Evolutionary conservation across 805 yeast genomes (phyloP), one percentile per base, ranked within the genome.

Genomic region (Zygosaccharomyces bisporus): DNA sequence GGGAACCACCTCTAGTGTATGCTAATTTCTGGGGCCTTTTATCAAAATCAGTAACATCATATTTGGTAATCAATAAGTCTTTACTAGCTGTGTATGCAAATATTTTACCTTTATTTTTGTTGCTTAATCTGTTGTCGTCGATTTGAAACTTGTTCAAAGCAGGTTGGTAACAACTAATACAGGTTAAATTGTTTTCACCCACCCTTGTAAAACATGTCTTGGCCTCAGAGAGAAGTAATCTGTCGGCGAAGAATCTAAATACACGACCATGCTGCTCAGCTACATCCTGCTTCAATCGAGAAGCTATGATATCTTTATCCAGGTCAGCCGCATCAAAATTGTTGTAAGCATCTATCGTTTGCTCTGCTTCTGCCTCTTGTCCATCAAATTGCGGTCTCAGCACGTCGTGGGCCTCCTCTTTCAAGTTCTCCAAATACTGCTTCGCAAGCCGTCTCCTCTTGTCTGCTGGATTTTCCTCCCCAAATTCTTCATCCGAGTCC

Each of bases 371-470:
- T 10, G 37, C 44, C 14, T 50, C 54, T 25, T 47, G 52, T 36
- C 47, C 57, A 4, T 37, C 31, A 6, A 39, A 27, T 6, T 43
- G 35, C 18, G 52, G 59, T 3, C 54, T 46, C 12, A 66, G 72
- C 34, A 66, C 66, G 2, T 63, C 68, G 19, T 69, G 75, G 14
- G 73, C 75, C 49, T 83, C 87, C 3, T 71, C 67, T 61, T 85
- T 80, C 57, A 93, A 68, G 58, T 84, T 85, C 36, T 83, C 89
- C 50, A 93, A 70, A 64, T 93, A 93, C 65, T 90, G 93, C 65
- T 89, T 89, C 13, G 98, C 98, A 47, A 93, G 73, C 59, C 98
- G 74, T 67, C 99, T 79, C 66, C 99, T 79, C 66, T 87, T 89
- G 59, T 93, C 99, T 0, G 96, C 95, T 6, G 90, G 95, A 38